Conservation (phyloP, 306 rosid species). For the Pyrus pyrifolia region DNA sequence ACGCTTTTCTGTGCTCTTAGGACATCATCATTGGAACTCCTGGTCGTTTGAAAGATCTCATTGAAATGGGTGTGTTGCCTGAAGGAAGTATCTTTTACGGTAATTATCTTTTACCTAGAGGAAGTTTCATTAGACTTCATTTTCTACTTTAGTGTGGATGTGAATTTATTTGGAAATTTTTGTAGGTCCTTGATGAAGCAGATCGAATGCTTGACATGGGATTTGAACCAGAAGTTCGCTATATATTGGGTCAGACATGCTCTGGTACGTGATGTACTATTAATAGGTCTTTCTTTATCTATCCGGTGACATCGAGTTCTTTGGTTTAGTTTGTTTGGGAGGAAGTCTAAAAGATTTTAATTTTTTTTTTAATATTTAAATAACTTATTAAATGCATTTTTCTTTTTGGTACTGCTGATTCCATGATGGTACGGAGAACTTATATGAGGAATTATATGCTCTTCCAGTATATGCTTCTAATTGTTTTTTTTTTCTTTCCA, state of each 20-base stretch:
- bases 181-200: constrained; percentile 47
- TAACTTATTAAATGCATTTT: background rate
- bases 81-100: constrained; percentile 44
- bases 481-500: background rate
- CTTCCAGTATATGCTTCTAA: background rate
- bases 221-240: constrained; percentile 41
- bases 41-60: constrained; percentile 88
- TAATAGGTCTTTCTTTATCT: background rate
- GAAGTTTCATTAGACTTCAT: too few species aligned
- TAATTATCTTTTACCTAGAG: constrained; percentile 15
- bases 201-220: too few species aligned
- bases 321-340: background rate
- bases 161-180: background rate
- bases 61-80: constrained; percentile 79
- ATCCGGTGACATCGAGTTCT: background rate
- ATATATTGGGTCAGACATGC: constrained; percentile 64
- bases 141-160: background rate
- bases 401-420: background rate
- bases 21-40: constrained; percentile 96
- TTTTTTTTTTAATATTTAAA: background rate
- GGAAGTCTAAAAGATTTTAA: background rate
- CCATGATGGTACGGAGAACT: background rate
- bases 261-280: background rate
- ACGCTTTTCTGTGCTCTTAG: constrained; percentile 22
- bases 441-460: background rate